Evolutionary conservation across 2,329 filamentous ascomycete genomes (phyloP).

Genomic region (Phialocephala subalpina): DNA sequence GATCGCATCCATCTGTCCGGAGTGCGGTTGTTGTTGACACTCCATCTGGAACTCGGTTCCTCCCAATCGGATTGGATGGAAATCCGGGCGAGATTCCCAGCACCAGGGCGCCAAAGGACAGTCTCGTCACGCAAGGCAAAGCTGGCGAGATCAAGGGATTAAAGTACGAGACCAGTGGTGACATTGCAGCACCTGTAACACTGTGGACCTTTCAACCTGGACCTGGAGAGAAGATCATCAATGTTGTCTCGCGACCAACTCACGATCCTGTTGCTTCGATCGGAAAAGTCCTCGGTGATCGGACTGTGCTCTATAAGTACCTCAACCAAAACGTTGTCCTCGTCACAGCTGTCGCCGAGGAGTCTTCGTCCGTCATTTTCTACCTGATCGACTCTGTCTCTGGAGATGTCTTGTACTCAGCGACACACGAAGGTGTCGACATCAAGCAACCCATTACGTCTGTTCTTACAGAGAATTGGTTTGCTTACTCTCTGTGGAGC

Average conservation of each 20-base stretch:
- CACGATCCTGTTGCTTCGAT: conserved; percentile 95
- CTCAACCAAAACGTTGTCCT: conserved; percentile 87
- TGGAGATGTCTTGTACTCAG: conserved; percentile 78
- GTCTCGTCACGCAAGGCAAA: conserved; percentile 59
- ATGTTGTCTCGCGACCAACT: conserved; percentile 71
- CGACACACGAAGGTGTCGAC: conserved; percentile 78
- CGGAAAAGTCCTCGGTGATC: conserved; percentile 89
- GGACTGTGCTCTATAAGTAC: conserved; percentile 97
- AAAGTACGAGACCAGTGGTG: conserved; percentile 55
- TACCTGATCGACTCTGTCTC: conserved; percentile 89
- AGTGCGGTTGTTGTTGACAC: conserved; percentile 62
- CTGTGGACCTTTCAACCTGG: conserved; percentile 79
- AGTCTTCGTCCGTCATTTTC: conserved; percentile 67
- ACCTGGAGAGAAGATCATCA: conserved; percentile 70
- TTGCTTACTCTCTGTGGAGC: conserved; percentile 81
- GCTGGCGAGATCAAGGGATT: conserved; percentile 62
- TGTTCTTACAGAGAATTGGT: conserved; percentile 93
- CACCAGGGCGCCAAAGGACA: conserved; percentile 58
- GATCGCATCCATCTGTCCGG: conserved; percentile 48
- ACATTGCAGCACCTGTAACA: conserved; percentile 54
- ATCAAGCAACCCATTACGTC: conserved; percentile 76
- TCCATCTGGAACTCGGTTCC: conserved; percentile 58
- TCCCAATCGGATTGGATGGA: conserved; percentile 61
- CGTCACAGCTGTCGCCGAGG: conserved; percentile 72
- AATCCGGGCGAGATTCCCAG: conserved; percentile 55